Evolutionary conservation across 2,329 filamentous ascomycete species (phyloP), one percentile per base, ranked within the genome.

Genomic region (Neopestalotiopsis rosae): DNA sequence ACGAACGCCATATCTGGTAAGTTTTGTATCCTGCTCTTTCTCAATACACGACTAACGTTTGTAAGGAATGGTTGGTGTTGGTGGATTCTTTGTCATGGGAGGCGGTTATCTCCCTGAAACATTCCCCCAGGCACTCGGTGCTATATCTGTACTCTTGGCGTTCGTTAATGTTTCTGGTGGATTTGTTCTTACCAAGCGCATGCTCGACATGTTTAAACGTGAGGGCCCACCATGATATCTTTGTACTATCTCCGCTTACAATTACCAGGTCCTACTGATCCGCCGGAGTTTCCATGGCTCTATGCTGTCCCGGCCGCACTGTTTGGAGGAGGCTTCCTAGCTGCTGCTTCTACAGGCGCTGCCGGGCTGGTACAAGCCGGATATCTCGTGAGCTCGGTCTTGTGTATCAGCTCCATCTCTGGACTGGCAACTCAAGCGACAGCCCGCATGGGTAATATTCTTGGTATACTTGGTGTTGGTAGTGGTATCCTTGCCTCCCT

Each of bases 181-280:
- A 0, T 97, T 97, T 70, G 92, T 97, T 58, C 94, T 97, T 69
- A 97, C 94, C 3, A 97, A 97, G 82, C 88, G 94, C 71, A 97
- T 97, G 94, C 85, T 97, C 58, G 94, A 97, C 78, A 95, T 95
- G 93, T 95, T 95, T 78, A 92, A 92, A 77, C 88, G 92, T 85
- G 76, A 74, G 87, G 78, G 63, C 4, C 45, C 30, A 28, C 38
- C 56, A 20, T 56, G 32, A 67, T 66, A 67, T n/a, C 14, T 14
- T 24, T n/a, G 7, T 59, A 30, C 10, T 34, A n/a, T 14, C 17
- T 68, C 24, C 69, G 75, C 80, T 80, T 69, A 75, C 45, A 49
- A 69, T 72, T 5, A 65, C 12, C 67, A 87, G 88, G 90, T 13
- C 91, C 93, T 32, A 96, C 93, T 4, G 94, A 97, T 73, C 94